Evolutionary conservation across 148 eudicot species (phyloP).

Genomic region (Talinum fruticosum): DNA sequence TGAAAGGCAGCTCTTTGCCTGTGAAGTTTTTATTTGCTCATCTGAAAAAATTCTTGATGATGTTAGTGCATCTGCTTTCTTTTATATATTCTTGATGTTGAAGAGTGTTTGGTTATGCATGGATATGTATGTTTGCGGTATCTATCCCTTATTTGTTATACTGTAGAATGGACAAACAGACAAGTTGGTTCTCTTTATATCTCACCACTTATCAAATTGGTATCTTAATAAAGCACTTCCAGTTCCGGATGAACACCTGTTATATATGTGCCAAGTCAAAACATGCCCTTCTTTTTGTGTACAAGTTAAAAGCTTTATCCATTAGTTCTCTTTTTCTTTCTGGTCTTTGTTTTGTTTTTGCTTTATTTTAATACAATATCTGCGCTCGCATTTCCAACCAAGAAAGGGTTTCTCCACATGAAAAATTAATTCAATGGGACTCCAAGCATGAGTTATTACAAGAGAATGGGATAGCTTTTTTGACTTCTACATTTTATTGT

Average conservation of each 20-base stretch:
- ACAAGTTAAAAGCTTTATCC: not conserved
- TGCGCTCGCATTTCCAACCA: not conserved
- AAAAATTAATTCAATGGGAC: not conserved
- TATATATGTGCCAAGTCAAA: not conserved
- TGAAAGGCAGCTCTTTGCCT: not conserved
- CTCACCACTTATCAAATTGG: not conserved
- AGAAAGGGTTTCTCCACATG: not conserved
- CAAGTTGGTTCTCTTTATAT: not conserved
- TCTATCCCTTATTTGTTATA: not conserved
- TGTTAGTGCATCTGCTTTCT: not conserved
- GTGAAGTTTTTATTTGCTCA: not conserved
- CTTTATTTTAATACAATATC: not conserved
- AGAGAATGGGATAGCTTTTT: not conserved
- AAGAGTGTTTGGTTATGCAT: not conserved
- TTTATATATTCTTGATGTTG: not conserved
- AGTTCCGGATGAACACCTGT: not conserved
- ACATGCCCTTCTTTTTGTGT: slow-evolving; percentile 4
- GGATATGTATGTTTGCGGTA: not conserved
- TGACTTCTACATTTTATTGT: not conserved
- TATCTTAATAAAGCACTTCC: not conserved
- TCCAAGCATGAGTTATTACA: not conserved
- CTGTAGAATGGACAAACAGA: not conserved
- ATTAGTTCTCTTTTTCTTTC: not conserved
- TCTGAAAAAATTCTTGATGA: not conserved
- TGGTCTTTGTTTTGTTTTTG: not conserved